These are phyloP conservation scores for Phytophthora chlamydospora DNA, from an alignment of 352 stramenopile species.

Conservation along the genomic window DNA sequence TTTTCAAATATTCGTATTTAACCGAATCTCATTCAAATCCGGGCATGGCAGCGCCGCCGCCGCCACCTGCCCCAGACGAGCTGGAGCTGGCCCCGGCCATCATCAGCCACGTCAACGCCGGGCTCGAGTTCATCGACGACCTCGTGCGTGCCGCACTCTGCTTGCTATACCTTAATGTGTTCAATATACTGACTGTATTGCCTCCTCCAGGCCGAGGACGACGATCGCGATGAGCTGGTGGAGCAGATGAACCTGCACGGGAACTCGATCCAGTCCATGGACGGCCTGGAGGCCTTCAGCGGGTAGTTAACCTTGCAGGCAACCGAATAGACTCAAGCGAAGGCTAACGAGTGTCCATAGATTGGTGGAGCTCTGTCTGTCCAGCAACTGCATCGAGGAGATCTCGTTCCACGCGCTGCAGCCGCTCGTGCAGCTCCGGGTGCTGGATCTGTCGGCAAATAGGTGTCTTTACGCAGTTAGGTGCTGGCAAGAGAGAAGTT, in stretches of 20 bases:
- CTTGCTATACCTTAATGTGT: not conserved
- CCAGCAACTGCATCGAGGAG: constrained; percentile 81
- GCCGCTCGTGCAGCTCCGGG: constrained; percentile 61
- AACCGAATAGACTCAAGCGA: not conserved
- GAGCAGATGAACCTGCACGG: constrained; percentile 84
- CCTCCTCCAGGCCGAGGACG: constrained; percentile 29
- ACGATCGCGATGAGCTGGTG: constrained; percentile 51
- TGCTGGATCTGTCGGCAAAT: constrained; percentile 83
- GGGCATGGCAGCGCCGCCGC: constrained; percentile 11
- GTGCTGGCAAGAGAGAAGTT: not conserved
- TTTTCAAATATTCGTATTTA: too few relatives aligned
- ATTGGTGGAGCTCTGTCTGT: constrained; percentile 79
- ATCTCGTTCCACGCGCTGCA: constrained; percentile 69
- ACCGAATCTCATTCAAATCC: constrained; percentile 2
- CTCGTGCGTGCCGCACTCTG: constrained; percentile 23
- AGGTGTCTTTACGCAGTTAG: constrained; percentile 34
- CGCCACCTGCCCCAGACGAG: constrained; percentile 5
- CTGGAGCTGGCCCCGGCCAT: constrained; percentile 12
- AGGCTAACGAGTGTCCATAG: constrained; percentile 19
- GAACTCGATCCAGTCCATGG: constrained; percentile 66
- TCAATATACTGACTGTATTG: constrained; percentile 3
- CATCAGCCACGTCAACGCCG: constrained; percentile 48
- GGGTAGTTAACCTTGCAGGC: constrained; percentile 20
- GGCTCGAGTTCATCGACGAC: constrained; percentile 47
- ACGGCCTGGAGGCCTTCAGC: constrained; percentile 70